phyloP scores from a whole-genome alignment of 352 stramenopile species.

The Thalassiosira ordinaria region DNA sequence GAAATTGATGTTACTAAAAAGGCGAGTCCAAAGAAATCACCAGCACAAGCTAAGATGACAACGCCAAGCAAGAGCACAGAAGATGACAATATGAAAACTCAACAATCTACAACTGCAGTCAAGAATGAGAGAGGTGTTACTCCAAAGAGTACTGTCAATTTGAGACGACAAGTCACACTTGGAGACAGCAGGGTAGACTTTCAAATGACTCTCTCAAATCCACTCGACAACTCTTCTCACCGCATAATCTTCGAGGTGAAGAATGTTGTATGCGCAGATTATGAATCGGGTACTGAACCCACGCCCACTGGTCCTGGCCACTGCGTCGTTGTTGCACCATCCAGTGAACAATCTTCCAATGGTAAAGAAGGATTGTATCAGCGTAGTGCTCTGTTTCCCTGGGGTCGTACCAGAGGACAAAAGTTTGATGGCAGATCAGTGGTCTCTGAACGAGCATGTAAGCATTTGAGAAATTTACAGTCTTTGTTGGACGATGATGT shows the following conservation, averaged over 20 bases:
- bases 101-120: too few species aligned
- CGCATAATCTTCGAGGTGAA: conserved; percentile 60
- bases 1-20: not conserved
- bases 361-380: conserved; percentile 56
- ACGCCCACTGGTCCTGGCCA: conserved; percentile 37
- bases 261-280: conserved; percentile 65
- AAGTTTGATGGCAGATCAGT: conserved; percentile 79
- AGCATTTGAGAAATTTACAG: conserved; percentile 76
- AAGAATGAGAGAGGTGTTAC: too few species aligned
- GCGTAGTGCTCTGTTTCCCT: conserved; percentile 79
- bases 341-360: not conserved
- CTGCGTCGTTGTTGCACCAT: conserved; percentile 51
- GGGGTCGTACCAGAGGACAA: conserved; percentile 71
- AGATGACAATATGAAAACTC: too few species aligned
- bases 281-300: conserved; percentile 40
- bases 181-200: conserved; percentile 62
- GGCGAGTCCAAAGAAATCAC: conserved; percentile 8
- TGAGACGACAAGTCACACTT: conserved; percentile 53
- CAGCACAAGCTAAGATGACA: not conserved
- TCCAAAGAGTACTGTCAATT: conserved; percentile 10
- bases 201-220: conserved; percentile 36
- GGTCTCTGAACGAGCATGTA: conserved; percentile 79
- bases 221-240: conserved; percentile 12
- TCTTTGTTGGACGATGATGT: conserved; percentile 53
- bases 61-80: too few species aligned